Evolutionary conservation across 768 basidiomycete genomes (phyloP).

Genomic region (Suillus americanus): DNA sequence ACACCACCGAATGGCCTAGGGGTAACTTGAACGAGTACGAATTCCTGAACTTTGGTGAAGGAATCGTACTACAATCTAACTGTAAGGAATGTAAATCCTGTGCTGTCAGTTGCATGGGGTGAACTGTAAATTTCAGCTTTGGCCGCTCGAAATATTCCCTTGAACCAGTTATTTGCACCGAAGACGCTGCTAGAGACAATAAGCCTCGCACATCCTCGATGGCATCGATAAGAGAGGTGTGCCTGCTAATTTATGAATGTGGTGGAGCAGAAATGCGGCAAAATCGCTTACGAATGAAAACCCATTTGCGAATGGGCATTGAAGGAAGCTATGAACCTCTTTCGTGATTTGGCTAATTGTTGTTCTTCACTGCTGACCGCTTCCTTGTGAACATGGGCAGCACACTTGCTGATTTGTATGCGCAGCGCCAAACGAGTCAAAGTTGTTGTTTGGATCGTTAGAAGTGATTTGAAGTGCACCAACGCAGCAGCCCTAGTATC

Average conservation of each 20-base stretch:
- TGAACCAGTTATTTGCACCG: slow-evolving; percentile 14
- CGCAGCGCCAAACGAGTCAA: slow-evolving; percentile 11
- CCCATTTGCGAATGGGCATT: slow-evolving; percentile 14
- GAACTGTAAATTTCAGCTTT: slow-evolving; percentile 19
- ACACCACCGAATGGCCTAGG: slow-evolving; percentile 17
- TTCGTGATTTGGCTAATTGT: slow-evolving; percentile 14
- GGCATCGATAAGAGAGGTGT: slow-evolving; percentile 7
- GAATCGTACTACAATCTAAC: slow-evolving; percentile 20
- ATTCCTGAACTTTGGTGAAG: slow-evolving; percentile 22
- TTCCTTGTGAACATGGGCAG: background rate
- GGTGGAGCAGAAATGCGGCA: background rate
- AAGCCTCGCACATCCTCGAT: background rate
- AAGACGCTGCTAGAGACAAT: background rate
- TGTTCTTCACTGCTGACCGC: slow-evolving; percentile 4
- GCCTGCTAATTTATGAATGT: slow-evolving; percentile 1
- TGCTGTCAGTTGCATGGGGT: slow-evolving; percentile 27
- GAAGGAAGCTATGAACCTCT: slow-evolving; percentile 18
- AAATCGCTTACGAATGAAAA: slow-evolving; percentile 8
- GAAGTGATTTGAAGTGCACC: background rate
- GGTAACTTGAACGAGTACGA: slow-evolving; percentile 18
- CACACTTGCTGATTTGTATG: slow-evolving; percentile 10
- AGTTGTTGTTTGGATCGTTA: background rate
- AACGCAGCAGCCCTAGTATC: background rate
- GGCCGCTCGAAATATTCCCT: slow-evolving; percentile 21
- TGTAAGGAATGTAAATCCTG: slow-evolving; percentile 30